Evolutionary conservation across 1,139 yeast genomes (phyloP).

Genomic region (Geotrichum reessii): DNA sequence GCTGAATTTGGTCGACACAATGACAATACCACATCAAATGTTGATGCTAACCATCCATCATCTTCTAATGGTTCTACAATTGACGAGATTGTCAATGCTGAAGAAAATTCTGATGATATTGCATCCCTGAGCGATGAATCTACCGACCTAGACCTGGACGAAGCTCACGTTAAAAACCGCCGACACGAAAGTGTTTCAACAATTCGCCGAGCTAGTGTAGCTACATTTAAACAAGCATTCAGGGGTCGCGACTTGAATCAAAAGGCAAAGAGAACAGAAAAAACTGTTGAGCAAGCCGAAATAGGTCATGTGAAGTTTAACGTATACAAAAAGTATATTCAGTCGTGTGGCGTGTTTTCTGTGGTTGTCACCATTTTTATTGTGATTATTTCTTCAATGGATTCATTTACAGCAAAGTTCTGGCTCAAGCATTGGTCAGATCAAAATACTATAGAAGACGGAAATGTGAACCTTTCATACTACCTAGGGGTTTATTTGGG

Average conservation of each 20-base stretch:
- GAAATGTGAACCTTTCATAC: slow-evolving; percentile 58
- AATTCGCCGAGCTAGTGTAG: slow-evolving; percentile 65
- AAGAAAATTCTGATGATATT: background rate
- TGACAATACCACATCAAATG: slow-evolving; percentile 6
- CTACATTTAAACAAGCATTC: slow-evolving; percentile 43
- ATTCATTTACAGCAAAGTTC: slow-evolving; percentile 54
- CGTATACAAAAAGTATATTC: slow-evolving; percentile 70
- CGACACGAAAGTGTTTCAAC: slow-evolving; percentile 36
- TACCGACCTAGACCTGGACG: slow-evolving; percentile 9
- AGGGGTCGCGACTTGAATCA: slow-evolving; percentile 36
- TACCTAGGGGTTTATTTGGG: slow-evolving; percentile 67
- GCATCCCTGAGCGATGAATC: background rate
- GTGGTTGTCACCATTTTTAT: slow-evolving; percentile 46
- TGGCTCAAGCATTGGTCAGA: slow-evolving; percentile 92
- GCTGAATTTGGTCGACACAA: slow-evolving; percentile 36
- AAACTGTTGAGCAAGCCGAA: slow-evolving; percentile 57
- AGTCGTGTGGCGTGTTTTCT: slow-evolving; percentile 73
- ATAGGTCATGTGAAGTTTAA: slow-evolving; percentile 87
- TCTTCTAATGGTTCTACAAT: slow-evolving; percentile 6
- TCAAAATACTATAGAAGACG: slow-evolving; percentile 58
- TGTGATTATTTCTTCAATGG: slow-evolving; percentile 44
- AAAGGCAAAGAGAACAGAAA: slow-evolving; percentile 28
- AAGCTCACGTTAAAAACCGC: slow-evolving; percentile 12
- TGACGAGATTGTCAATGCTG: slow-evolving; percentile 1
- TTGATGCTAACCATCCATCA: background rate